Percentiles rank a stretch among this genome's conserved stretches.
Evolutionary conservation across 2,329 filamentous ascomycete species (phyloP).

Genomic region (Sordariomycetes sp.): DNA sequence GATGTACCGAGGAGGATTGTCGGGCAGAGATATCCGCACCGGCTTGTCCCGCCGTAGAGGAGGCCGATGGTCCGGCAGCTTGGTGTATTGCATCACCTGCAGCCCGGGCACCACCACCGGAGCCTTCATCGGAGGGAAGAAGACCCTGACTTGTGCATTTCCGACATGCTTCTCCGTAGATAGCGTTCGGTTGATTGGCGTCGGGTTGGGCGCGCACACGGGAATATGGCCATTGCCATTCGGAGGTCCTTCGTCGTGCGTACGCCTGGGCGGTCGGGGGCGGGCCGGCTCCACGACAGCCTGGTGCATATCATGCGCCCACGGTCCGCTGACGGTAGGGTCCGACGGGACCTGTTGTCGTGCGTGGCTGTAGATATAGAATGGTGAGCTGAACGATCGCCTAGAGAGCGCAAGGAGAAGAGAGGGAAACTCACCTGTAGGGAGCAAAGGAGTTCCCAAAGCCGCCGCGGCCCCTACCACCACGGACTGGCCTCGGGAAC

Average conservation of each 20-base stretch:
- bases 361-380: constrained; percentile 15
- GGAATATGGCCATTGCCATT: constrained; percentile 45
- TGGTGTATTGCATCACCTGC: constrained; percentile 82
- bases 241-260: constrained; percentile 32
- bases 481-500: constrained; percentile 53
- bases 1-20: constrained; percentile 72
- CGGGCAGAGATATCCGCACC: constrained; percentile 82
- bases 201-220: constrained; percentile 46
- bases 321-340: constrained; percentile 61
- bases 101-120: constrained; percentile 64
- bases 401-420: not conserved
- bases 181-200: constrained; percentile 63
- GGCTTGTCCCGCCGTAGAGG: constrained; percentile 93
- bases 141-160: constrained; percentile 76
- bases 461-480: constrained; percentile 49
- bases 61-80: constrained; percentile 86
- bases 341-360: constrained; percentile 34
- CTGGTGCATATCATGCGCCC: constrained; percentile 95
- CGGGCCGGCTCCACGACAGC: constrained; percentile 37
- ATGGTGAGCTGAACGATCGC: constrained; percentile 13
- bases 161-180: constrained; percentile 77
- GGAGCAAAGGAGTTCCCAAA: constrained; percentile 47
- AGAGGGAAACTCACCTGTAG: constrained; percentile 44
- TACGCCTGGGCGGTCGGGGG: constrained; percentile 29
- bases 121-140: constrained; percentile 62